Evolutionary conservation across 2,329 filamentous ascomycete genomes (phyloP).

Genomic region (Aspergillus ochraceoroseus): DNA sequence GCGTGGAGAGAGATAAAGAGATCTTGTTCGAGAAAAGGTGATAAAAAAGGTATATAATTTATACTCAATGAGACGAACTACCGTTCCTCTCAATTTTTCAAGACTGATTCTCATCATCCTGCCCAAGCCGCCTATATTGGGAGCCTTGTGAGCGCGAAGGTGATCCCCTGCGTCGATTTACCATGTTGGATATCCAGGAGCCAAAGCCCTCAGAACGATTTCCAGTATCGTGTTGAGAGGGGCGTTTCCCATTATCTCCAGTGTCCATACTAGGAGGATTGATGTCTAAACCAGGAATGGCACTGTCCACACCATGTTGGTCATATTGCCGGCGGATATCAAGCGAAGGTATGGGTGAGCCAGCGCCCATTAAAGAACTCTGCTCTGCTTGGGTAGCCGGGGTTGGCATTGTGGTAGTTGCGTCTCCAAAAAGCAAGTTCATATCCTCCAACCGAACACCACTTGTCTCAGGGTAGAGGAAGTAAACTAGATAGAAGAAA

Average conservation of each 20-base stretch:
- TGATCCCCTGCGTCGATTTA: constrained; percentile 48
- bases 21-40: not conserved
- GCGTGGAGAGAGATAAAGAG: not conserved
- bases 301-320: constrained; percentile 56
- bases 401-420: constrained; percentile 75
- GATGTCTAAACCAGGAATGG: constrained; percentile 76
- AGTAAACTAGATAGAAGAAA: constrained; percentile 65
- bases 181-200: constrained; percentile 65
- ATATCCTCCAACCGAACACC: constrained; percentile 95
- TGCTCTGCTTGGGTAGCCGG: constrained; percentile 72
- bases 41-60: constrained; percentile 2
- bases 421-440: constrained; percentile 90
- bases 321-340: constrained; percentile 55
- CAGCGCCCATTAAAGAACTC: constrained; percentile 71
- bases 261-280: constrained; percentile 64
- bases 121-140: constrained; percentile 45
- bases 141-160: constrained; percentile 39
- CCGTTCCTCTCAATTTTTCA: constrained; percentile 1
- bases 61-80: not conserved
- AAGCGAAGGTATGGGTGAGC: constrained; percentile 74
- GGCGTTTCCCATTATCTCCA: constrained; percentile 48
- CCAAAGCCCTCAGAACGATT: constrained; percentile 54
- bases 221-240: constrained; percentile 34
- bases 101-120: constrained; percentile 41
- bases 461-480: constrained; percentile 94